phyloP scores from a whole-genome alignment of 805 yeast genomes.

The Wickerhamiella lipophila region DNA sequence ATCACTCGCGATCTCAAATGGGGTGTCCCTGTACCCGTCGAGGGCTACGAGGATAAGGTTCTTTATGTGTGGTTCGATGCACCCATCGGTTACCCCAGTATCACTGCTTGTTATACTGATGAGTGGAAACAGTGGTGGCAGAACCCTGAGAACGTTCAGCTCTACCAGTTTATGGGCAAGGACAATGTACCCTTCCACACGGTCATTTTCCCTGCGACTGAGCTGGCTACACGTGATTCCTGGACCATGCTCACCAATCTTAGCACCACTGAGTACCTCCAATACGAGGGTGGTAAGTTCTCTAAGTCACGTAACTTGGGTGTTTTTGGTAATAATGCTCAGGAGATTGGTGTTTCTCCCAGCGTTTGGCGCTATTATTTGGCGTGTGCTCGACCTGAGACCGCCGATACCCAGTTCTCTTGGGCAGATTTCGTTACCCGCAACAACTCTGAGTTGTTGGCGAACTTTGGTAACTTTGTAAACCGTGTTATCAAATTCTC shows the following conservation, averaged over 20 bases:
- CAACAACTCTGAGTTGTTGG: conserved; percentile 85
- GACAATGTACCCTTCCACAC: conserved; percentile 98
- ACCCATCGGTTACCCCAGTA: conserved; percentile 88
- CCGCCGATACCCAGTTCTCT: conserved; percentile 91
- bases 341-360: conserved; percentile 79
- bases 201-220: conserved; percentile 90
- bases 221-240: conserved; percentile 71
- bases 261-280: conserved; percentile 90
- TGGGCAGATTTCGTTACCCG: conserved; percentile 93
- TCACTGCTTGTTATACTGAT: conserved; percentile 80
- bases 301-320: conserved; percentile 97
- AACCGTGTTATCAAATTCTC: conserved; percentile 87
- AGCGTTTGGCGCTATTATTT: conserved; percentile 97
- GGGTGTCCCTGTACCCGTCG: conserved; percentile 97
- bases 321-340: conserved; percentile 95
- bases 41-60: conserved; percentile 76
- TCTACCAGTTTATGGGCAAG: conserved; percentile 98
- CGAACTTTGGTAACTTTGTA: conserved; percentile 92
- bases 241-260: conserved; percentile 91
- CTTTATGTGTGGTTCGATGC: conserved; percentile 99
- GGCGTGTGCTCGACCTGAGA: conserved; percentile 86
- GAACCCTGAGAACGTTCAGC: conserved; percentile 72
- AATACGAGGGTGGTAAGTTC: conserved; percentile 96
- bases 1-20: conserved; percentile 93
- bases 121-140: conserved; percentile 92